Percentiles rank a stretch among this genome's conserved stretches.
Conservation (phyloP, 345 rosid genomes). For the Isatis tinctoria region DNA sequence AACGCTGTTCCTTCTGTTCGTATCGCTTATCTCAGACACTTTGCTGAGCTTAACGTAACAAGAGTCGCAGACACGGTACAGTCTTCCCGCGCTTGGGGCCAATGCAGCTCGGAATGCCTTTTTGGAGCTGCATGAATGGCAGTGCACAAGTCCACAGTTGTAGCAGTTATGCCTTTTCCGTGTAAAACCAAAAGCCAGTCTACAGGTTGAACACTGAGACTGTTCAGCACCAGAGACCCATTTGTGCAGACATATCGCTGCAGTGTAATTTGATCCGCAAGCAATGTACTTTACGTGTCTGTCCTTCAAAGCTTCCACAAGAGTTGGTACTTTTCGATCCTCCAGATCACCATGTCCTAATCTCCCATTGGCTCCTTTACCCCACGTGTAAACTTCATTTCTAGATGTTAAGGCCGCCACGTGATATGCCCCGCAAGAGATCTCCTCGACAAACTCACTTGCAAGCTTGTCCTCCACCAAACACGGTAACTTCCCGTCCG, state of each 20-base stretch:
- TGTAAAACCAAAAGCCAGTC: constrained; percentile 91
- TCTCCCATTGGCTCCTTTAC: constrained; percentile 98
- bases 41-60: constrained; percentile 77
- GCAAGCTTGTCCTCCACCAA: constrained; percentile 73
- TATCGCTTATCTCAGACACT: constrained; percentile 61
- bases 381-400: constrained; percentile 96
- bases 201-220: constrained; percentile 89
- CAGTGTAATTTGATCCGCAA: constrained; percentile 85
- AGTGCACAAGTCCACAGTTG: constrained; percentile 95
- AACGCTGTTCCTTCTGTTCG: constrained; percentile 48
- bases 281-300: constrained; percentile 85
- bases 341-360: constrained; percentile 94
- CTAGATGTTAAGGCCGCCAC: constrained; percentile 71
- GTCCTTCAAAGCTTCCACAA: constrained; percentile 86
- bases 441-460: constrained; percentile 76
- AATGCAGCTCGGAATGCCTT: constrained; percentile 81
- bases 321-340: constrained; percentile 79
- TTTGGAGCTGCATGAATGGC: constrained; percentile 96
- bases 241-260: constrained; percentile 90
- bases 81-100: constrained; percentile 85
- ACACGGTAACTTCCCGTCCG: constrained; percentile 77
- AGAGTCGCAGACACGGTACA: constrained; percentile 89
- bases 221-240: constrained; percentile 97
- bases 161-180: constrained; percentile 96
- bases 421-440: constrained; percentile 91